Percentiles rank a stretch among this genome's conserved stretches.
Evolutionary conservation across 345 rosid species (phyloP).

Genomic region (Eucalyptus paniculata): DNA sequence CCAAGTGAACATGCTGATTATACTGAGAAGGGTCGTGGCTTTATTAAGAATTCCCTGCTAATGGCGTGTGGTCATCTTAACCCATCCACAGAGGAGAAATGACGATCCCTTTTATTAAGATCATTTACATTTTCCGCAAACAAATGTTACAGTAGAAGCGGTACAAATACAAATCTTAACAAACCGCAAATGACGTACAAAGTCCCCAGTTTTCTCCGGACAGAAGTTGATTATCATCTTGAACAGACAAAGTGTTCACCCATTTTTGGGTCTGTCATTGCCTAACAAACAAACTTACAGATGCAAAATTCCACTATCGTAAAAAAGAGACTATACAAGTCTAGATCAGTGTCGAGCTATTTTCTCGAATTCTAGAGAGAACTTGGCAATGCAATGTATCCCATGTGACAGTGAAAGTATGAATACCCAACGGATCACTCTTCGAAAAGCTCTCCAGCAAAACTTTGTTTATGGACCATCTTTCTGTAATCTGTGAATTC

Average conservation of each 20-base stretch:
- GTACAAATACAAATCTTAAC: not conserved
- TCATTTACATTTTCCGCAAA: not conserved
- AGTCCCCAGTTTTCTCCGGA: not conserved
- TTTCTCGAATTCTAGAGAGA: not conserved
- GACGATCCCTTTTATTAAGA: not conserved
- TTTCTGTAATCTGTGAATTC: constrained; percentile 30
- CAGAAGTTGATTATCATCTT: not conserved
- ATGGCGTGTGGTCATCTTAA: not conserved
- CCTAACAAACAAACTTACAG: not conserved
- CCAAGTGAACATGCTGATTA: not conserved
- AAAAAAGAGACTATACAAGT: not conserved
- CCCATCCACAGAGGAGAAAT: not conserved
- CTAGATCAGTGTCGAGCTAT: not conserved
- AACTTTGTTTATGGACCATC: constrained; percentile 41
- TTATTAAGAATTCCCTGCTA: not conserved
- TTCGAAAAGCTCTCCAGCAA: constrained; percentile 14
- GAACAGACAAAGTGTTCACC: not conserved
- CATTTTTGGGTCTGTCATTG: not conserved
- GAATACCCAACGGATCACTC: constrained; percentile 1
- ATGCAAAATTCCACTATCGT: not conserved
- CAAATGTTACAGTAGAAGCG: not conserved
- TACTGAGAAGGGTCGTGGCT: not conserved
- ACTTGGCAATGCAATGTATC: not conserved
- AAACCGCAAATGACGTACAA: not conserved
- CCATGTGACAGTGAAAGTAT: not conserved